Conservation (phyloP, 192 early-diverging fungal species). For the Polychytrium aggregatum region DNA sequence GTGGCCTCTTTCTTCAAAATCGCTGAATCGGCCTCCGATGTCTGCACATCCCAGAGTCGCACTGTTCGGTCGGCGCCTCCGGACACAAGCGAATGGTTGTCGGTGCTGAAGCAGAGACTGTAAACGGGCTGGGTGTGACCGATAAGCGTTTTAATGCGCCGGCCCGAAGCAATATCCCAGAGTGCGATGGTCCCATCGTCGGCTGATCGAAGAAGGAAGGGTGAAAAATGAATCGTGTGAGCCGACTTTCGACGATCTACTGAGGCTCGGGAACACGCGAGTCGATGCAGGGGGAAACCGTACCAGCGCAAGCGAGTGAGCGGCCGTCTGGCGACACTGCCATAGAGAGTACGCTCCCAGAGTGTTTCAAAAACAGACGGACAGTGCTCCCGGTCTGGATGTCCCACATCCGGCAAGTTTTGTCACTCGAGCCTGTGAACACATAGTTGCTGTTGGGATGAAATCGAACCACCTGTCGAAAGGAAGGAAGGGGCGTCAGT, state of each 20-base stretch:
- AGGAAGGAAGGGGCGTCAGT: background rate
- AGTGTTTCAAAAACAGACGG: conserved; percentile 81
- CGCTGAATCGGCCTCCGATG: conserved; percentile 22
- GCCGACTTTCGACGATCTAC: background rate
- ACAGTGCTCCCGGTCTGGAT: conserved; percentile 81
- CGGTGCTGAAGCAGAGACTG: conserved; percentile 73
- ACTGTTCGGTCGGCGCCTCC: conserved; percentile 84
- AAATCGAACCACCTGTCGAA: conserved; percentile 71
- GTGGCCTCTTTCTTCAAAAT: conserved; percentile 10
- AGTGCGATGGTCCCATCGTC: conserved; percentile 69
- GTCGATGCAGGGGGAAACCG: background rate
- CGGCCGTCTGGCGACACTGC: conserved; percentile 89
- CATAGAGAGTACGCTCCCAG: conserved; percentile 67
- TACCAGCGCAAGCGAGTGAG: conserved; percentile 78
- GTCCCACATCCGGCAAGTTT: conserved; percentile 84
- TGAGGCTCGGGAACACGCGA: conserved; percentile 8
- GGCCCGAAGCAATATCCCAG: conserved; percentile 87
- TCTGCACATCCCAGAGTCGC: conserved; percentile 77
- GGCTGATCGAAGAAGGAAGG: conserved; percentile 29
- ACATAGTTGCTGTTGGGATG: conserved; percentile 95
- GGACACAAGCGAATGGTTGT: conserved; percentile 69
- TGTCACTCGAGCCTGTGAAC: conserved; percentile 84
- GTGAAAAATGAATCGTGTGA: too few species aligned
- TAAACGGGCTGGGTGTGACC: conserved; percentile 81
- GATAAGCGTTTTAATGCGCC: conserved; percentile 65